Evolutionary conservation across 805 yeast genomes (phyloP).

Genomic region (Suhomyces canberraensis): DNA sequence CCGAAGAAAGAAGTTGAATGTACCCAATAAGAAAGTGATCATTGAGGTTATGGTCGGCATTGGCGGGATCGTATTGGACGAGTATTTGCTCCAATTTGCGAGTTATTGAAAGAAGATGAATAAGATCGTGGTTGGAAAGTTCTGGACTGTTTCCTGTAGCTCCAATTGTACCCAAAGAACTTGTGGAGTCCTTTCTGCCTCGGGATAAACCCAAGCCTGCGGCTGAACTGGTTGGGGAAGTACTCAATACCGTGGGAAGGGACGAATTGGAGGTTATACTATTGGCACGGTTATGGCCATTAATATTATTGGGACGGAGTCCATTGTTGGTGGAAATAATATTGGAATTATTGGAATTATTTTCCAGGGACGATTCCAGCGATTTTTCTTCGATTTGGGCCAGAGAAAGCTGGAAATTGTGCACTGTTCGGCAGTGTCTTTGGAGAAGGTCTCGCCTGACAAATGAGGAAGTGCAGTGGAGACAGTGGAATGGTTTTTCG

Average conservation of each 20-base stretch:
- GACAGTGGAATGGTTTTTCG: conserved; percentile 82
- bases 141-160: not conserved
- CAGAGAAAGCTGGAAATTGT: conserved; percentile 31
- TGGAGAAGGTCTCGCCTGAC: conserved; percentile 76
- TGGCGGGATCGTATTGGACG: conserved; percentile 12
- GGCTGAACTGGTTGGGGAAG: no score
- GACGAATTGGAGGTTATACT: no score
- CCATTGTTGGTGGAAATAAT: no score
- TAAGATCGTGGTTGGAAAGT: conserved; percentile 16
- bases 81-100: conserved; percentile 20
- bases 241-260: no score
- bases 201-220: no score
- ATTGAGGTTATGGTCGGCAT: conserved; percentile 13
- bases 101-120: conserved; percentile 28
- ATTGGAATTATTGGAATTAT: no score
- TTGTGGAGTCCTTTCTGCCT: no score
- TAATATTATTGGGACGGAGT: no score
- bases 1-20: conserved; percentile 15
- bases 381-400: conserved; percentile 1
- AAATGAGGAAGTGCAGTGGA: conserved; percentile 65
- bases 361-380: not conserved
- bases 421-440: conserved; percentile 78
- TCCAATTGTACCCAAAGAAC: no score
- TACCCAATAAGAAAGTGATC: conserved; percentile 35
- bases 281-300: no score